phyloP scores from a whole-genome alignment of 1,139 yeast genomes.

The Debaryomyces udenii region DNA sequence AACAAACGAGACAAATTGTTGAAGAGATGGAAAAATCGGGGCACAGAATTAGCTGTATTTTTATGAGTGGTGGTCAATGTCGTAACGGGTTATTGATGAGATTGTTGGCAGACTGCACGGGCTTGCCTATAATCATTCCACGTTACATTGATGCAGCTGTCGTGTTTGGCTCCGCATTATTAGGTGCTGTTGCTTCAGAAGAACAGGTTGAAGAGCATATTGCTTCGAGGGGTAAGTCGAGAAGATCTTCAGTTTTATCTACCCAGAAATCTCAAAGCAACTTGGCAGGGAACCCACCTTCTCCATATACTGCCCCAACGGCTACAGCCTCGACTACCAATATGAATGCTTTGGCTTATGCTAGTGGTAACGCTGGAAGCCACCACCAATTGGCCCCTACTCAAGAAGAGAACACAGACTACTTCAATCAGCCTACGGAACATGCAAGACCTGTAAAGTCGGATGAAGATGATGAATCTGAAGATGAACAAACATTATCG shows the following conservation, averaged over 20 bases:
- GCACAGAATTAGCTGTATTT: conserved; percentile 72
- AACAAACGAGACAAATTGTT: conserved; percentile 93
- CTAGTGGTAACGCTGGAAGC: conserved; percentile 36
- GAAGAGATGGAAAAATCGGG: conserved; percentile 83
- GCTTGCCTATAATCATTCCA: conserved; percentile 90
- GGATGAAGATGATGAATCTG: conserved; percentile 38
- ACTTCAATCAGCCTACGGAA: conserved; percentile 41
- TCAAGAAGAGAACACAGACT: conserved; percentile 47
- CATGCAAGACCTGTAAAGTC: conserved; percentile 13
- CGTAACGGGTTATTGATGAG: conserved; percentile 87
- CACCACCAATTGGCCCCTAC: conserved; percentile 61
- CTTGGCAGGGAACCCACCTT: conserved; percentile 32
- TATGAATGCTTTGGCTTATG: conserved; percentile 55
- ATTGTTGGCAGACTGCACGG: conserved; percentile 89
- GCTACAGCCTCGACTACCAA: conserved; percentile 66
- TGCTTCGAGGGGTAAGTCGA: conserved; percentile 36
- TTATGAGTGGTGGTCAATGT: conserved; percentile 96
- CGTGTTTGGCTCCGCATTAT: conserved; percentile 90
- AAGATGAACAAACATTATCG: conserved; percentile 53
- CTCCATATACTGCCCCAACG: conserved; percentile 77
- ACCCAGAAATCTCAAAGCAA: conserved; percentile 35
- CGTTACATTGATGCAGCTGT: conserved; percentile 96
- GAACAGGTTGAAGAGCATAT: conserved; percentile 49
- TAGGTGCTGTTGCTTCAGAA: conserved; percentile 92
- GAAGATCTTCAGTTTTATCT: conserved; percentile 41